These are phyloP conservation scores for Flueggea neowawraea DNA, from an alignment of 441 rosid species.

Conservation along the genomic window DNA sequence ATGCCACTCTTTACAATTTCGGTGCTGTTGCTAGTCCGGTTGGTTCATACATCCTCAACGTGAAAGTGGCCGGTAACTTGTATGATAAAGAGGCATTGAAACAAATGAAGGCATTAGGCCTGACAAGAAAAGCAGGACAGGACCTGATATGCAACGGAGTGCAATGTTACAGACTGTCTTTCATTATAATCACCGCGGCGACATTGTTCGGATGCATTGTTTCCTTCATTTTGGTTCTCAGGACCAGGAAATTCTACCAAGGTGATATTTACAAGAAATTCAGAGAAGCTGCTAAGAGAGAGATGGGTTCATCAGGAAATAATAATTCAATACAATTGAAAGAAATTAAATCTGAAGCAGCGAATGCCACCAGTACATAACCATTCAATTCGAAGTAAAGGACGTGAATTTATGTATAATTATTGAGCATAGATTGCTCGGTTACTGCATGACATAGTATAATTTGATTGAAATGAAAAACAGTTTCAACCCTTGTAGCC, in stretches of 20 bases:
- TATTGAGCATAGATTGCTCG: too few relatives aligned
- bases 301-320: neutral
- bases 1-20: constrained; percentile 17
- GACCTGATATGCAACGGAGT: constrained; percentile 17
- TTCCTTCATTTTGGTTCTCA: constrained; percentile 15
- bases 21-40: constrained; percentile 19
- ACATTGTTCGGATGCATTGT: constrained; percentile 17
- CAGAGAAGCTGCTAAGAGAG: constrained; percentile 2
- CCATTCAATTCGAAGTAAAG: too few relatives aligned
- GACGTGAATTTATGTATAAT: too few relatives aligned
- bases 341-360: too few relatives aligned
- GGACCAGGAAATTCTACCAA: constrained; percentile 14
- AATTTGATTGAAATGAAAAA: too few relatives aligned
- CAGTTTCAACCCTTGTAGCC: too few relatives aligned
- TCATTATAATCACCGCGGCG: constrained; percentile 17
- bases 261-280: constrained; percentile 20
- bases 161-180: constrained; percentile 17
- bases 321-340: neutral
- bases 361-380: too few relatives aligned
- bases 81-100: constrained; percentile 20
- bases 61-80: constrained; percentile 19
- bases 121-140: constrained; percentile 12
- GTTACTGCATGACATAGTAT: too few relatives aligned
- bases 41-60: constrained; percentile 18
- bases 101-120: constrained; percentile 14